phyloP scores from a whole-genome alignment of 441 rosid genomes.

The Eruca vesicaria region DNA sequence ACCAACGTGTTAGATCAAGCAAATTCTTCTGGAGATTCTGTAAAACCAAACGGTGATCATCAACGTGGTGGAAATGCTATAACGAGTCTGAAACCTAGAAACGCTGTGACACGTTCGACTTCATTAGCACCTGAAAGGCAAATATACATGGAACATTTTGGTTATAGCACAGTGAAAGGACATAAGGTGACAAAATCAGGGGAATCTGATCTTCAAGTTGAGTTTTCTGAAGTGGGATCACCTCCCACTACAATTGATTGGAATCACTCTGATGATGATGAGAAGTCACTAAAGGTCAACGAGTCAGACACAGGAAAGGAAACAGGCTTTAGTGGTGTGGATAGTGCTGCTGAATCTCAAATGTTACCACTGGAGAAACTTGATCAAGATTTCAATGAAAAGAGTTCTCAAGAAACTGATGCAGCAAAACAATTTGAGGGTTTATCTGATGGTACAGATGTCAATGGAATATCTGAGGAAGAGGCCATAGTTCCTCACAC shows the following conservation, averaged over 20 bases:
- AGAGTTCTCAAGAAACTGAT: not conserved
- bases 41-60: constrained; percentile 6
- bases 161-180: not conserved
- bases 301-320: constrained; percentile 56
- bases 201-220: constrained; percentile 94
- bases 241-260: constrained; percentile 46
- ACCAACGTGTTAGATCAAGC: not conserved
- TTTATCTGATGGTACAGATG: not conserved
- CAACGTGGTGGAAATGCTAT: not conserved
- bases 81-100: constrained; percentile 33
- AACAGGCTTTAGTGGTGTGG: constrained; percentile 6
- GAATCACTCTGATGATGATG: not conserved
- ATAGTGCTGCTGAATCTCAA: not conserved
- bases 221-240: constrained; percentile 81
- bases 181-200: constrained; percentile 39
- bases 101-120: constrained; percentile 30
- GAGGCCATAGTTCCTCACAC: constrained; percentile 14
- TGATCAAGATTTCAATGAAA: constrained; percentile 19
- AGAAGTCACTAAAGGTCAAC: not conserved
- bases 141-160: not conserved
- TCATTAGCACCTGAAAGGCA: constrained; percentile 43
- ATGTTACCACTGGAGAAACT: not conserved
- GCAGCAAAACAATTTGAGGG: not conserved
- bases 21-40: constrained; percentile 1
- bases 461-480: not conserved